These are phyloP conservation scores for Diaporthe amygdali DNA, from an alignment of 2,329 filamentous ascomycete species.

Conservation along the genomic window DNA sequence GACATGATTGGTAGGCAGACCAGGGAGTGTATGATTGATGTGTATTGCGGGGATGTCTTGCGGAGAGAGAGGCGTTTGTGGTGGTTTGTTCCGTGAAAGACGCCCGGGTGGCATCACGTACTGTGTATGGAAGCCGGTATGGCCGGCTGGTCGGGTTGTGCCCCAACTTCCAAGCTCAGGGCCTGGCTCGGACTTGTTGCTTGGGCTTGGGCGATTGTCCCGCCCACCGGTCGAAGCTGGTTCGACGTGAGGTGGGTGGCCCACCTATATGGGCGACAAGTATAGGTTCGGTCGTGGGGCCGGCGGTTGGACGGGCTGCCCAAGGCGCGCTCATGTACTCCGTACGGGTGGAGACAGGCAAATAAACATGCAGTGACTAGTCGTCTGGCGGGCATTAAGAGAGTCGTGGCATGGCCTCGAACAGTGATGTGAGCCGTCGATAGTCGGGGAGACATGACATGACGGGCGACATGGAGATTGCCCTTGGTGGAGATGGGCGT, in stretches of 20 bases:
- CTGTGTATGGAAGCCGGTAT: not conserved
- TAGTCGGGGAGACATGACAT: not conserved
- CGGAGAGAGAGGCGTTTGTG: not conserved
- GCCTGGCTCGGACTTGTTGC: not conserved
- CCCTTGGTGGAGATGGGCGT: not conserved
- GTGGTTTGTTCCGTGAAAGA: not conserved
- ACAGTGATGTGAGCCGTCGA: constrained; percentile 5
- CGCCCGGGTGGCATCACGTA: not conserved
- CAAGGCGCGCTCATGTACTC: constrained; percentile 3
- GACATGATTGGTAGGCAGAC: not conserved
- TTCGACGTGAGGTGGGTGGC: not conserved
- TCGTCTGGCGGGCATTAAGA: not conserved
- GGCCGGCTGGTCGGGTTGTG: not conserved
- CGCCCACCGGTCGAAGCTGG: constrained; percentile 4
- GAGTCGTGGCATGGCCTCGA: not conserved
- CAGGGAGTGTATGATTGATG: not conserved
- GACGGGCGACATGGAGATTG: not conserved
- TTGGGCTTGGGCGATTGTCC: not conserved
- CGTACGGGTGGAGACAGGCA: not conserved
- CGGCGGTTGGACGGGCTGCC: constrained; percentile 9
- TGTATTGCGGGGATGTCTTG: not conserved
- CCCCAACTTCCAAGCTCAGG: not conserved
- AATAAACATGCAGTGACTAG: not conserved
- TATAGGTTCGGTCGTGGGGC: constrained; percentile 15
- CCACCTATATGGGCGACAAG: constrained; percentile 12